Conservation (phyloP, 2,329 filamentous ascomycete genomes). For the Talaromyces atroroseus region DNA sequence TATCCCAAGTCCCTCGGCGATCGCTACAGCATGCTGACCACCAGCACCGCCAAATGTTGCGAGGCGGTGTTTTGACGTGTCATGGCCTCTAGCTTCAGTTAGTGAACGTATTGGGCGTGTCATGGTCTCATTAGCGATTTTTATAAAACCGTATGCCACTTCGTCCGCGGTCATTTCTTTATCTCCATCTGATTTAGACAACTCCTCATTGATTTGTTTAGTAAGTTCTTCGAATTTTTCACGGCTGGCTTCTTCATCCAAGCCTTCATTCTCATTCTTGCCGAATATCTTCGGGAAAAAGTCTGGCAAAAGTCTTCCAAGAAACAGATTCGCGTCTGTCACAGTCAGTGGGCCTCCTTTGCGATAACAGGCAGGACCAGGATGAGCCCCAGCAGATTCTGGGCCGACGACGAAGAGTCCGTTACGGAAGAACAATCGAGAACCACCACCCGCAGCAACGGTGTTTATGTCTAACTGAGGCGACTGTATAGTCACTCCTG, state of each 20-base stretch:
- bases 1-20: constrained; percentile 76
- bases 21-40: constrained; percentile 87
- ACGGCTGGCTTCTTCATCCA: constrained; percentile 71
- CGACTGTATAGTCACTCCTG: constrained; percentile 82
- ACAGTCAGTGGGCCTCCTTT: constrained; percentile 88
- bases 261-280: constrained; percentile 74
- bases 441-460: constrained; percentile 80
- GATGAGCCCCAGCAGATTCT: constrained; percentile 85
- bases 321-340: constrained; percentile 84
- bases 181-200: constrained; percentile 47
- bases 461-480: constrained; percentile 90
- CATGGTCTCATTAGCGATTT: constrained; percentile 88
- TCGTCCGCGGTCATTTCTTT: constrained; percentile 68
- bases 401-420: constrained; percentile 89
- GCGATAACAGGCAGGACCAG: constrained; percentile 84
- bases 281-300: constrained; percentile 98
- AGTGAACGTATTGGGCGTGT: constrained; percentile 42
- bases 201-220: constrained; percentile 70
- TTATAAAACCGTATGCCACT: constrained; percentile 82
- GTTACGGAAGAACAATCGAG: constrained; percentile 57
- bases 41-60: constrained; percentile 87
- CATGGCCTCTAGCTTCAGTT: constrained; percentile 74
- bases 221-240: constrained; percentile 71
- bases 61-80: constrained; percentile 76
- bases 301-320: constrained; percentile 79